Evolutionary conservation across 2,329 filamentous ascomycete genomes (phyloP), one percentile per base, ranked within the genome.

Genomic region (Cordyceps fumosorosea): DNA sequence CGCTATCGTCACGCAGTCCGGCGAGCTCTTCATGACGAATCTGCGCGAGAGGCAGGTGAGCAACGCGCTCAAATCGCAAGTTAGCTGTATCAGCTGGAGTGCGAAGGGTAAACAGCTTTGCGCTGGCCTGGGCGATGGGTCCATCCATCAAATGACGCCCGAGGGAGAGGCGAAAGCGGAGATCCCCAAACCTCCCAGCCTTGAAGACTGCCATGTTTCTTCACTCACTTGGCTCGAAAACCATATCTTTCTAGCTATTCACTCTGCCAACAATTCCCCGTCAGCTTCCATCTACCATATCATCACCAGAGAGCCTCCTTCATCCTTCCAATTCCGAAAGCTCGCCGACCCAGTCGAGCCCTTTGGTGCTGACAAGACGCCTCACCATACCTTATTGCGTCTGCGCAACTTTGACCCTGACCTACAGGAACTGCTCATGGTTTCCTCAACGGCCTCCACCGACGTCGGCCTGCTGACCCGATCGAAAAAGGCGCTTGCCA

Each of bases 71-170:
- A 90, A 88, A 69, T 80, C 83, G 32, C 87, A 89, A 54, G 93
- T 96, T 32, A 92, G 88, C 71, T 95, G 89, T 69, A 83, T 91
- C 6, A 88, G 90, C 62, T 99, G 96, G 95, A 99, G 95, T 73
- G 89, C 86, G 64, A 91, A 88, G 72, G 95, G 95, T 53, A 99
- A 96, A 73, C 93, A 98, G 72, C 80, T 99, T 50, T 88, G 96
- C 51, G 93, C 91, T 67, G 95, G 96, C 18, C 80, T 95, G 67
- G 86, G 81, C 7, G 86, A 97, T 74, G 95, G 95, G 63, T 87
- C 86, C 14, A 87, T 89, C 58, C 83, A 84, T 62, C 93, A 97
- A 73, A 88, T 98, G 84, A 91, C 90, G 8, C 90, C 89, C 0
- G 85, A 91, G 68, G 93, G 93, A 53, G 83, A 83, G 47, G 81